phyloP scores from a whole-genome alignment of 1,139 yeast genomes.

The Kodamaea plutei region DNA sequence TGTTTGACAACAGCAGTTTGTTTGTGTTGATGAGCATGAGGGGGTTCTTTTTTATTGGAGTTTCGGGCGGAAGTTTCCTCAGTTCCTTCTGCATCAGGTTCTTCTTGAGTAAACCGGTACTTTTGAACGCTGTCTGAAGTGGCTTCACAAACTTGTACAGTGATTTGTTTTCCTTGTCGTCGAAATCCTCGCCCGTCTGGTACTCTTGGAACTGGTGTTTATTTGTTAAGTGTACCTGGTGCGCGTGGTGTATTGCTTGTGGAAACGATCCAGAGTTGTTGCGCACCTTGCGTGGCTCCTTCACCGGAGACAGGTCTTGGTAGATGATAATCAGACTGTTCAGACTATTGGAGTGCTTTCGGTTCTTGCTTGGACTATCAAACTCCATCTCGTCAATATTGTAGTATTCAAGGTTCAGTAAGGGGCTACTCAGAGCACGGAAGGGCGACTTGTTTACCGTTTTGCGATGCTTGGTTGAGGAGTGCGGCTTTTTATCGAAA shows the following conservation, averaged over 20 bases:
- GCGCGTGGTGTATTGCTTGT: slow-evolving; percentile 2
- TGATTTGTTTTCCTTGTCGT: slow-evolving; percentile 36
- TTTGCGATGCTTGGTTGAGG: slow-evolving; percentile 14
- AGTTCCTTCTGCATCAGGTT: slow-evolving; percentile 41
- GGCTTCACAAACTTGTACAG: slow-evolving; percentile 76
- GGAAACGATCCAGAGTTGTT: slow-evolving; percentile 3
- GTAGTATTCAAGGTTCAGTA: slow-evolving; percentile 24
- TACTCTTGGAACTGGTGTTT: slow-evolving; percentile 5
- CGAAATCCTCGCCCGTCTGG: slow-evolving; percentile 16
- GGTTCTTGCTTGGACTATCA: slow-evolving; percentile 34
- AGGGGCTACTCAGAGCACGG: slow-evolving; percentile 16
- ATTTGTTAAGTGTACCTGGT: slow-evolving; percentile 2
- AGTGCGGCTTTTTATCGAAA: slow-evolving; percentile 15
- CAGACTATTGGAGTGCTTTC: slow-evolving; percentile 25
- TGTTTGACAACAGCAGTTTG: slow-evolving; percentile 17
- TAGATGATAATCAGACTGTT: slow-evolving; percentile 14
- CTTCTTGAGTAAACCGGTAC: slow-evolving; percentile 73
- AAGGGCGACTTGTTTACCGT: slow-evolving; percentile 19
- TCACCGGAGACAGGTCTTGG: slow-evolving; percentile 12
- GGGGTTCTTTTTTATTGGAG: slow-evolving; percentile 73
- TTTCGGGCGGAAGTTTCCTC: slow-evolving; percentile 60
- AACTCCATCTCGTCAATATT: slow-evolving; percentile 28
- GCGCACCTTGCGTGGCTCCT: slow-evolving; percentile 6
- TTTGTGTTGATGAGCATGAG: slow-evolving; percentile 31
- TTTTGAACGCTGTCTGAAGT: slow-evolving; percentile 76